These are phyloP conservation scores for Ascochyta viciae-villosae DNA, from an alignment of 2,329 filamentous ascomycete species.

Conservation along the genomic window DNA sequence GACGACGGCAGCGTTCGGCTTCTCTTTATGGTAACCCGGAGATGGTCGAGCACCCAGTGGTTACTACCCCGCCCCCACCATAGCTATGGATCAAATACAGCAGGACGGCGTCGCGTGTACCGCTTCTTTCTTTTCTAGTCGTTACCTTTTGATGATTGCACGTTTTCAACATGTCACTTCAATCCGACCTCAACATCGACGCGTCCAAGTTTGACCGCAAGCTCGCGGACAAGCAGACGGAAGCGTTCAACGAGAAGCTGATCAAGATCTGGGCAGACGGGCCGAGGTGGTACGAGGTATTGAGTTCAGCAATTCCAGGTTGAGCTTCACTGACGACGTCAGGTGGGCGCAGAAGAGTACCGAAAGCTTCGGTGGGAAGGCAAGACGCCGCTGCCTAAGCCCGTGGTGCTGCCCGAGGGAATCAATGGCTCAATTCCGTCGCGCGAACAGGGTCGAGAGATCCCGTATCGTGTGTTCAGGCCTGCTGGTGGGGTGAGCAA, in stretches of 20 bases:
- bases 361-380: slow-evolving; percentile 62
- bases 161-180: slow-evolving; percentile 31
- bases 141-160: not conserved
- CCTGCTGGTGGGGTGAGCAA: slow-evolving; percentile 55
- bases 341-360: slow-evolving; percentile 62
- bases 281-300: slow-evolving; percentile 61
- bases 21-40: slow-evolving; percentile 25
- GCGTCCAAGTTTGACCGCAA: slow-evolving; percentile 54
- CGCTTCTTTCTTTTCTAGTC: not conserved
- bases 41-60: slow-evolving; percentile 1
- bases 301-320: not conserved
- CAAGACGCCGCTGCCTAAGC: slow-evolving; percentile 59
- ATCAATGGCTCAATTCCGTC: slow-evolving; percentile 60
- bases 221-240: slow-evolving; percentile 51
- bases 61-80: slow-evolving; percentile 29
- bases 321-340: not conserved
- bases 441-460: slow-evolving; percentile 57
- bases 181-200: slow-evolving; percentile 53
- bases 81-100: not conserved
- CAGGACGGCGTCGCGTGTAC: slow-evolving; percentile 5
- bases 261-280: slow-evolving; percentile 53
- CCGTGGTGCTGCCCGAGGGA: slow-evolving; percentile 55
- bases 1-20: slow-evolving; percentile 14
- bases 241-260: slow-evolving; percentile 54
- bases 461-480: slow-evolving; percentile 61